Evolutionary conservation across 2,329 filamentous ascomycete species (phyloP).

Genomic region (Aspergillus terreus): DNA sequence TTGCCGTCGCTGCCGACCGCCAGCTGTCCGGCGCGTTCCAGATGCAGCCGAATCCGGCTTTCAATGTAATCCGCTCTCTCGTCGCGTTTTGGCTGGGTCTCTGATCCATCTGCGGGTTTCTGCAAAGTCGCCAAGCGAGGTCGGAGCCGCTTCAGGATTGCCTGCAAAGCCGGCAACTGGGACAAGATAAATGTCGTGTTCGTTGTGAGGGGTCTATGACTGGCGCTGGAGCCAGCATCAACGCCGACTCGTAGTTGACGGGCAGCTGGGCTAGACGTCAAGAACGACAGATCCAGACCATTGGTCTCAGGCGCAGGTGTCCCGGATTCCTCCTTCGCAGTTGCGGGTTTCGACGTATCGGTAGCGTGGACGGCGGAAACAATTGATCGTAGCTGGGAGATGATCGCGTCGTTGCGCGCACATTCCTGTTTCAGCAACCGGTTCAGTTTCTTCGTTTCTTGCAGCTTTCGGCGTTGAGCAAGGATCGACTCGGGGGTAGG

Average conservation of each 20-base stretch:
- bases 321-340: constrained; percentile 14
- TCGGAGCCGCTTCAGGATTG: constrained; percentile 64
- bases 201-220: constrained; percentile 41
- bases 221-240: constrained; percentile 30
- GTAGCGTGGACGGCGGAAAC: constrained; percentile 37
- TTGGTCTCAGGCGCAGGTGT: constrained; percentile 16
- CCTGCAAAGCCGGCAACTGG: constrained; percentile 75
- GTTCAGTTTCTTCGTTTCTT: constrained; percentile 75
- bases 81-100: constrained; percentile 56
- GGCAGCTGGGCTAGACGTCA: constrained; percentile 49
- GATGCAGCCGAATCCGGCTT: constrained; percentile 68
- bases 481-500: constrained; percentile 67
- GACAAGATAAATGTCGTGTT: constrained; percentile 68
- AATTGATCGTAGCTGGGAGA: constrained; percentile 61
- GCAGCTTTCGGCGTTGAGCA: constrained; percentile 67
- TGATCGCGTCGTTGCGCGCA: constrained; percentile 66
- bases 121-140: constrained; percentile 56
- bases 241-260: constrained; percentile 44
- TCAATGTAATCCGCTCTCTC: constrained; percentile 82
- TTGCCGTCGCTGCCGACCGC: constrained; percentile 31
- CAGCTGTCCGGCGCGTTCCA: constrained; percentile 56
- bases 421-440: constrained; percentile 66
- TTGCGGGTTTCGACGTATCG: constrained; percentile 10
- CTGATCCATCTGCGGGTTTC: constrained; percentile 31
- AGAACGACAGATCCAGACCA: constrained; percentile 51